phyloP scores from a whole-genome alignment of 495 filamentous ascomycete species.

The Thozetella sp. region DNA sequence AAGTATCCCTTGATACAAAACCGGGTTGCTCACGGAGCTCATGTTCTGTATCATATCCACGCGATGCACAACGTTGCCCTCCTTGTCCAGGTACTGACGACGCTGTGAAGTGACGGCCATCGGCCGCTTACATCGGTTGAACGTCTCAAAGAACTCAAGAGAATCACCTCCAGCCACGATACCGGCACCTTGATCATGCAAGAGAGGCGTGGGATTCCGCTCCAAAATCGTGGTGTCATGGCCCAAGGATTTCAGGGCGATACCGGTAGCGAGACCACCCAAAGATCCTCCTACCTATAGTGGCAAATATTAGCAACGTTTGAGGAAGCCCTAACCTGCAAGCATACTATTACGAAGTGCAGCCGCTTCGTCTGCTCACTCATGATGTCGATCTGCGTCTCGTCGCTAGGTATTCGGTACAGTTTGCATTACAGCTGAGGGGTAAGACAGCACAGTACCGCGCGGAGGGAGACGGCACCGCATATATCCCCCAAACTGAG shows the following conservation, averaged over 20 bases:
- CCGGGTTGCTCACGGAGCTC: conserved; percentile 29
- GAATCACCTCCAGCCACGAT: conserved; percentile 47
- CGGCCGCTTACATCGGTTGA: conserved; percentile 34
- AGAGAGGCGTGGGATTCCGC: conserved; percentile 40
- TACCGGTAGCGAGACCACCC: conserved; percentile 43
- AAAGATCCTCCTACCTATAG: conserved; percentile 53
- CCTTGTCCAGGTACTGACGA: conserved; percentile 44
- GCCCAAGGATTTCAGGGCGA: conserved; percentile 49
- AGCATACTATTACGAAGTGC: conserved; percentile 30
- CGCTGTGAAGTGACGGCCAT: conserved; percentile 32
- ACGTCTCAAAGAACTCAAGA: conserved; percentile 30
- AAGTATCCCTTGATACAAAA: background rate
- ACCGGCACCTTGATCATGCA: conserved; percentile 59
- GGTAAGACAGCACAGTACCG: too few relatives aligned
- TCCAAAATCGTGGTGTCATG: conserved; percentile 56
- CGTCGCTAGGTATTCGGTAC: too few relatives aligned
- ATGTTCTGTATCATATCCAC: conserved; percentile 43
- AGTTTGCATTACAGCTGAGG: too few relatives aligned
- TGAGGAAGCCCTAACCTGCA: background rate
- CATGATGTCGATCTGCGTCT: background rate
- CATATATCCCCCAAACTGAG: too few relatives aligned
- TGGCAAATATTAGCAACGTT: conserved; percentile 1
- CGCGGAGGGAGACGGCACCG: too few relatives aligned
- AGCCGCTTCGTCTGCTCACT: conserved; percentile 6
- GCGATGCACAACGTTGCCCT: conserved; percentile 40